Evolutionary conservation across 768 basidiomycete genomes (phyloP).

Genomic region (Boletus sensibilis): DNA sequence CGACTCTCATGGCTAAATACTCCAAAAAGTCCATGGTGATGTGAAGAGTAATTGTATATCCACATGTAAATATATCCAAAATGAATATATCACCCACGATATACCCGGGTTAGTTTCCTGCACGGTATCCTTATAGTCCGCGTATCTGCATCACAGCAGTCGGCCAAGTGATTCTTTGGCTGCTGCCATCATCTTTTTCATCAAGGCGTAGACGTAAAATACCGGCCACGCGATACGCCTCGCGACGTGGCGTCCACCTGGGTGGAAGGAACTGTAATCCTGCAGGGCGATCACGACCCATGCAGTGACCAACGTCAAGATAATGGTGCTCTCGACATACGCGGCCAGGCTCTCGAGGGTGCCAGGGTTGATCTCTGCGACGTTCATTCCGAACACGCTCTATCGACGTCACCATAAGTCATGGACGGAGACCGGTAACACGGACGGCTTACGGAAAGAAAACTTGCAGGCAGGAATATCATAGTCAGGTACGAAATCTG

Average conservation of each 20-base stretch:
- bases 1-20: neutral
- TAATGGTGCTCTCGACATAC: constrained; percentile 45
- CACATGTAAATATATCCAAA: neutral
- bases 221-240: constrained; percentile 24
- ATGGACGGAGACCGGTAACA: too few relatives aligned
- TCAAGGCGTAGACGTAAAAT: neutral
- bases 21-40: neutral
- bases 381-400: constrained; percentile 31
- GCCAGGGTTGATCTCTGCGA: constrained; percentile 29
- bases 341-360: constrained; percentile 34
- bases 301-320: constrained; percentile 49
- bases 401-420: constrained; percentile 26
- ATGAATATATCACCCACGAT: neutral
- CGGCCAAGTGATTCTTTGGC: neutral
- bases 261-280: constrained; percentile 24
- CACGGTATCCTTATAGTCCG: neutral
- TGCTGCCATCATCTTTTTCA: neutral
- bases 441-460: constrained; percentile 30
- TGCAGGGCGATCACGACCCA: constrained; percentile 61
- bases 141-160: neutral
- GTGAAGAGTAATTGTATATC: neutral
- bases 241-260: neutral
- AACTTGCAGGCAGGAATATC: constrained; percentile 59
- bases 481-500: constrained; percentile 60
- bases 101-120: neutral